Conservation (phyloP, 768 basidiomycete genomes). For the Boletus edulis region DNA sequence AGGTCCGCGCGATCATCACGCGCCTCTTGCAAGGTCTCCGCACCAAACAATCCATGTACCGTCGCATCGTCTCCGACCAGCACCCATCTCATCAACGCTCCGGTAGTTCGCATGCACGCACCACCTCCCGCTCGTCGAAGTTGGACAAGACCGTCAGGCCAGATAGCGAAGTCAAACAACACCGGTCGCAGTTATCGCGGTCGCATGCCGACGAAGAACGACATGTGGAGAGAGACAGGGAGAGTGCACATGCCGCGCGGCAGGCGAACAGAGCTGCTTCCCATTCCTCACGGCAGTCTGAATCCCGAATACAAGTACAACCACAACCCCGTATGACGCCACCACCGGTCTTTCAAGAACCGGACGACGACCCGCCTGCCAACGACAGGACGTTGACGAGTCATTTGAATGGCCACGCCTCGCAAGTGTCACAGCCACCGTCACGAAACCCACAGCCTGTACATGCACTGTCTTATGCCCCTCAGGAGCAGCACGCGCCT, state of each 20-base stretch:
- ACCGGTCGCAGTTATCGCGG: conserved; percentile 49
- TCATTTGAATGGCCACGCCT: conserved; percentile 11
- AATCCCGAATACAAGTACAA: conserved; percentile 25
- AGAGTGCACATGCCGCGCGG: conserved; percentile 34
- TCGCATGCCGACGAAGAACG: conserved; percentile 37
- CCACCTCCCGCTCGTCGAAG: conserved; percentile 59
- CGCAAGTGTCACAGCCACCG: conserved; percentile 14
- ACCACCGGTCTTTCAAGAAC: conserved; percentile 30
- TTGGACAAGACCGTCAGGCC: conserved; percentile 37
- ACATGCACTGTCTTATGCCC: not conserved
- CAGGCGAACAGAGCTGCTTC: conserved; percentile 41
- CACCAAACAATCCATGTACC: conserved; percentile 85
- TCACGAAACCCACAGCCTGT: conserved; percentile 13
- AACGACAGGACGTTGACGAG: conserved; percentile 2
- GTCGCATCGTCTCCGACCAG: conserved; percentile 66
- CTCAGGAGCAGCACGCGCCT: conserved; percentile 8
- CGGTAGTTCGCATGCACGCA: conserved; percentile 47
- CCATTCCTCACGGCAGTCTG: conserved; percentile 36
- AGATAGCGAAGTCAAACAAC: conserved; percentile 43
- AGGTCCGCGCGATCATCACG: conserved; percentile 90
- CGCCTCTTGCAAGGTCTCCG: conserved; percentile 92
- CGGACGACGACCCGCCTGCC: conserved; percentile 29
- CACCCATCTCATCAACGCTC: conserved; percentile 42
- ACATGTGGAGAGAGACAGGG: conserved; percentile 37
- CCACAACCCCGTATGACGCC: conserved; percentile 28